phyloP scores from a whole-genome alignment of 2,329 filamentous ascomycete species.

The Chaetomium sp. region DNA sequence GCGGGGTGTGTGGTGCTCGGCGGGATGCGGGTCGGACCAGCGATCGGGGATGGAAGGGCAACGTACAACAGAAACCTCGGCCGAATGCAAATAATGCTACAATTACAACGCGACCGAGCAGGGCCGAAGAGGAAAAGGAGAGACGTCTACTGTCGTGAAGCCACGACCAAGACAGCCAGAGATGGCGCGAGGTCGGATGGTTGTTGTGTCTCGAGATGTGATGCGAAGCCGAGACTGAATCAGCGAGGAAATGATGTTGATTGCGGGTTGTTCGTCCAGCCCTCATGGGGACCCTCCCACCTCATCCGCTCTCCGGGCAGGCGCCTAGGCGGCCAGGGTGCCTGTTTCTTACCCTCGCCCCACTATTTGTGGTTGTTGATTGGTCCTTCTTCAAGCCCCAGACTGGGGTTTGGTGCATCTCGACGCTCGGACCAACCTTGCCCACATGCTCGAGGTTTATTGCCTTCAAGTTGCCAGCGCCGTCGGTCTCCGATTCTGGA shows the following conservation, averaged over 20 bases:
- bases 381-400: slow-evolving; percentile 4
- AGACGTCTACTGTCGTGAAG: slow-evolving; percentile 23
- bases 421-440: slow-evolving; percentile 7
- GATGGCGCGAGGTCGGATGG: slow-evolving; percentile 11
- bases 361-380: not conserved
- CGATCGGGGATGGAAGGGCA: slow-evolving; percentile 15
- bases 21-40: slow-evolving; percentile 8
- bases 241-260: slow-evolving; percentile 29
- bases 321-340: slow-evolving; percentile 5
- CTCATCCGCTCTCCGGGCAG: not conserved
- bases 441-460: not conserved
- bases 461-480: not conserved
- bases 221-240: slow-evolving; percentile 21
- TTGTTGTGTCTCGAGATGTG: slow-evolving; percentile 2
- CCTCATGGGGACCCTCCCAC: not conserved
- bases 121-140: slow-evolving; percentile 21
- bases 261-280: not conserved
- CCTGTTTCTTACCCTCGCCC: slow-evolving; percentile 1
- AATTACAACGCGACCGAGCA: slow-evolving; percentile 30
- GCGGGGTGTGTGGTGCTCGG: slow-evolving; percentile 13
- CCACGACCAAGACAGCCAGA: not conserved
- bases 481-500: slow-evolving; percentile 8
- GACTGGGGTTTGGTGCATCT: not conserved
- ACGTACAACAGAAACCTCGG: slow-evolving; percentile 35
- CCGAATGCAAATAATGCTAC: slow-evolving; percentile 35